phyloP scores from a whole-genome alignment of 371 early-diverging fungal species.

The Mortierella sp. region DNA sequence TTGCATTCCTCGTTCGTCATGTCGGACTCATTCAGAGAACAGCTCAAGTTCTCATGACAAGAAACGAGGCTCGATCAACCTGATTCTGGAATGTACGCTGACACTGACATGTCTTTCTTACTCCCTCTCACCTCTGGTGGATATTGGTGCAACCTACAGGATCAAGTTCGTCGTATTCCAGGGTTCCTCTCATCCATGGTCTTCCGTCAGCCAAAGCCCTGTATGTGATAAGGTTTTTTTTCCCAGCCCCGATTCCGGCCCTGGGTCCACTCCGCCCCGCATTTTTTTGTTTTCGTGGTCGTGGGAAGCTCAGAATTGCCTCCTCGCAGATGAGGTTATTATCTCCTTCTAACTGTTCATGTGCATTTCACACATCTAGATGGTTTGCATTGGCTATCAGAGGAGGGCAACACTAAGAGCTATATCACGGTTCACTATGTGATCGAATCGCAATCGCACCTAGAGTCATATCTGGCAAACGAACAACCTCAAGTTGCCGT shows the following conservation, averaged over 20 bases:
- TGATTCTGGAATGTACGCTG: too few relatives aligned
- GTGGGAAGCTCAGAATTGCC: not conserved
- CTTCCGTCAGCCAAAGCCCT: constrained; percentile 63
- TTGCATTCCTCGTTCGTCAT: not conserved
- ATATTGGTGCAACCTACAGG: constrained; percentile 7
- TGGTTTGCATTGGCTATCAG: constrained; percentile 63
- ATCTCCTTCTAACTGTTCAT: too few relatives aligned
- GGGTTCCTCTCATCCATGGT: constrained; percentile 61
- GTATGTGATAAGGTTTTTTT: constrained; percentile 18
- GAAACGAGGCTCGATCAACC: too few relatives aligned
- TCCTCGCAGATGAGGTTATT: constrained; percentile 1
- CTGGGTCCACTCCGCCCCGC: constrained; percentile 21
- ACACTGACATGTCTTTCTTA: too few relatives aligned
- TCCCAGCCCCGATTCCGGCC: not conserved
- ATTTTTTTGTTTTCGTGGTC: constrained; percentile 1
- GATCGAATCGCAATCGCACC: constrained; percentile 56
- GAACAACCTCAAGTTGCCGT: constrained; percentile 51
- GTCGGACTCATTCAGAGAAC: too few relatives aligned
- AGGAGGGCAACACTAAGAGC: constrained; percentile 61
- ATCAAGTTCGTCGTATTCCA: constrained; percentile 40
- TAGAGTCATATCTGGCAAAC: constrained; percentile 56
- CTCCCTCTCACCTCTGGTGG: too few relatives aligned
- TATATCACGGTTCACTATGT: constrained; percentile 65
- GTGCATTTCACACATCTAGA: constrained; percentile 23
- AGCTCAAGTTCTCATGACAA: too few relatives aligned